Base-by-base conservation (phyloP, 371 early-diverging fungal species). In the Mucor piriformis region DNA sequence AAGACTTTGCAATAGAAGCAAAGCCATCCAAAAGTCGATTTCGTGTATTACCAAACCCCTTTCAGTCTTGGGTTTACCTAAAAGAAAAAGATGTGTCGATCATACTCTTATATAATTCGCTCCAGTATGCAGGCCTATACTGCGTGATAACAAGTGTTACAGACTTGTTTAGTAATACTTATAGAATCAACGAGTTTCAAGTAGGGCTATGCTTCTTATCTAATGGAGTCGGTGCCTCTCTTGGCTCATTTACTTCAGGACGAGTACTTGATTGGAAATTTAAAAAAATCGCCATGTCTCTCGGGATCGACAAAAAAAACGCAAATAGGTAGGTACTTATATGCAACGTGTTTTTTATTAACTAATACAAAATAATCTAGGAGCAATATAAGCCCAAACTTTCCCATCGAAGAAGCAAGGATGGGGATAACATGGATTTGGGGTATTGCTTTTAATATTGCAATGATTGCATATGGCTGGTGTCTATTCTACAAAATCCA, bases 401-500 rank as follows among this genome's bases (percentile, higher is more conserved):
- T 72, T 16, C 73, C 74, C 2, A 54, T 79, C 2, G 76, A 79
- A 56, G 56, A 59, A 47, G 73, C 70, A 11, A 57, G 76, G 21
- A 55, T 79, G 48, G 70, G 71, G 1, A 57, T 64, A 8, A 55
- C 69, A 10, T 74, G 74, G 73, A 56, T 72, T 4, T 70, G 72
- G 59, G 74, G 72, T 8, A 23, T 73, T 5, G 21, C 62, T 6
- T 76, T 74, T 34, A 72, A 70, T 50, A n/a, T 67, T 1, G 20
- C 69, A n/a, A 46, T 74, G 32, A 63, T 72, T 32, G 51, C 56
- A 0, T 79, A 79, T 49, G 80, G 80, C 2, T 76, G 74, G 76
- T 55, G 62, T 29, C 49, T 76, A 1, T 58, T 61, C 16, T 29
- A 60, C 13, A 64, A 64, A 32, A 61, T 66, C 10, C 73, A 62